A percentile compares a stretch with the other conserved stretches of the same genome.
phyloP scores from a whole-genome alignment of 805 yeast genomes.

The Kazachstania viticola region DNA sequence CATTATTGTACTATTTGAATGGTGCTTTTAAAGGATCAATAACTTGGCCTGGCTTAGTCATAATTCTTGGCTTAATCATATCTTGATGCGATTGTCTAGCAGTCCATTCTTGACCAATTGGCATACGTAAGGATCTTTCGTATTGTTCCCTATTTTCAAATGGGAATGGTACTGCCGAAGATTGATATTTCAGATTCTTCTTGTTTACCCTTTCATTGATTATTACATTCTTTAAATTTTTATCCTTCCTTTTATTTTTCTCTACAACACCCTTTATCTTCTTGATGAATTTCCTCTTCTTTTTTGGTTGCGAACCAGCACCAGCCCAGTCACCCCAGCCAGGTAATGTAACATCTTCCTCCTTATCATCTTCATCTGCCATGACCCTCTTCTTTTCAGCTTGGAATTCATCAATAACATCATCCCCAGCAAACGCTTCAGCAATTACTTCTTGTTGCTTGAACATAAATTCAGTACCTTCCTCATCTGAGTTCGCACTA shows the following conservation, averaged over 20 bases:
- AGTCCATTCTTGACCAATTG: slow-evolving; percentile 96
- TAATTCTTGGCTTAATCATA: slow-evolving; percentile 77
- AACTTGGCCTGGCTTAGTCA: slow-evolving; percentile 77
- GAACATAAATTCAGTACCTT: slow-evolving; percentile 40
- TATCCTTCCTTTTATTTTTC: slow-evolving; percentile 66
- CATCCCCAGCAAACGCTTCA: slow-evolving; percentile 96
- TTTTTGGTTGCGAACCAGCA: slow-evolving; percentile 34
- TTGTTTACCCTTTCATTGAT: slow-evolving; percentile 81
- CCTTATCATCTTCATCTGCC: slow-evolving; percentile 77
- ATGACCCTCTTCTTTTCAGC: slow-evolving; percentile 58
- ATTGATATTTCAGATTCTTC: slow-evolving; percentile 74
- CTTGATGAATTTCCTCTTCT: slow-evolving; percentile 53
- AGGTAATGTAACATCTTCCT: slow-evolving; percentile 75
- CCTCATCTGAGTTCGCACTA: slow-evolving; percentile 34
- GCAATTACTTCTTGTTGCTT: slow-evolving; percentile 72
- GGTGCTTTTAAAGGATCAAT: slow-evolving; percentile 88
- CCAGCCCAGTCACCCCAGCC: slow-evolving; percentile 99
- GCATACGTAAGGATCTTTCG: slow-evolving; percentile 87
- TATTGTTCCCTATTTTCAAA: slow-evolving; percentile 89
- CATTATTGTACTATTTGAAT: too few relatives aligned
- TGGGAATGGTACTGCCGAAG: slow-evolving; percentile 89
- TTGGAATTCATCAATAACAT: slow-evolving; percentile 69
- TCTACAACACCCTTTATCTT: slow-evolving; percentile 68
- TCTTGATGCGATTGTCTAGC: slow-evolving; percentile 78
- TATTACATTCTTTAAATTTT: slow-evolving; percentile 65